Conservation (phyloP, 768 basidiomycete genomes). For the Amanita rubescens region DNA sequence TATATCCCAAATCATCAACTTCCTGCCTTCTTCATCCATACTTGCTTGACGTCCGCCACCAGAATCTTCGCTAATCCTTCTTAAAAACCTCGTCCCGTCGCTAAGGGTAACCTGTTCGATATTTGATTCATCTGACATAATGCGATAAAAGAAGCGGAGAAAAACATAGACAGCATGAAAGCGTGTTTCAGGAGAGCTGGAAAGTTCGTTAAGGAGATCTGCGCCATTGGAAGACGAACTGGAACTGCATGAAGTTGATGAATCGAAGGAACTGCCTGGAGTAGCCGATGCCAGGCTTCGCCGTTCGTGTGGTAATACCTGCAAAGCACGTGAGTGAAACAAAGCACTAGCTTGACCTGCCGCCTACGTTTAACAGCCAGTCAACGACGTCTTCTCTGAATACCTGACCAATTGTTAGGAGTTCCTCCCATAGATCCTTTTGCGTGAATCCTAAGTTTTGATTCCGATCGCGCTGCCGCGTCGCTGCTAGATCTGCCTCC, state of each 20-base stretch:
- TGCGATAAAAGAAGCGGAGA: conserved; percentile 43
- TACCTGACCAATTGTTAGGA: conserved; percentile 24
- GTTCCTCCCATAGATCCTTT: conserved; percentile 16
- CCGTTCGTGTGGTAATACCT: conserved; percentile 6
- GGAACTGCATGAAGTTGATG: conserved; percentile 7
- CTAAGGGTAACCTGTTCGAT: background rate
- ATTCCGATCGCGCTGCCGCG: background rate
- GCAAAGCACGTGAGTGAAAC: conserved; percentile 12
- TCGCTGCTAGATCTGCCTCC: background rate
- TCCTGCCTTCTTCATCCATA: conserved; percentile 21
- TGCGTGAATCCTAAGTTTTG: background rate
- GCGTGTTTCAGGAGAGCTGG: conserved; percentile 46
- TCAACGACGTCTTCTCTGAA: conserved; percentile 27
- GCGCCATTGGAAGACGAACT: conserved; percentile 1
- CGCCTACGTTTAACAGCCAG: conserved; percentile 41
- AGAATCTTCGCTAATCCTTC: background rate
- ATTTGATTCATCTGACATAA: conserved; percentile 18
- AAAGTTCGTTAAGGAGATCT: conserved; percentile 47
- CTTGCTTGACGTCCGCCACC: conserved; percentile 2
- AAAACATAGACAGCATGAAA: conserved; percentile 63
- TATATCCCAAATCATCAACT: conserved; percentile 47
- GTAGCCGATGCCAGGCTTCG: background rate
- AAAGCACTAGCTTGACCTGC: background rate
- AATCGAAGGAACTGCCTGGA: conserved; percentile 10
- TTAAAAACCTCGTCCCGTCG: background rate